Percentiles rank a stretch among this genome's conserved stretches.
These are phyloP conservation scores for Akebia trifoliata DNA, from an alignment of 164 flowering plant species.

Conservation along the genomic window DNA sequence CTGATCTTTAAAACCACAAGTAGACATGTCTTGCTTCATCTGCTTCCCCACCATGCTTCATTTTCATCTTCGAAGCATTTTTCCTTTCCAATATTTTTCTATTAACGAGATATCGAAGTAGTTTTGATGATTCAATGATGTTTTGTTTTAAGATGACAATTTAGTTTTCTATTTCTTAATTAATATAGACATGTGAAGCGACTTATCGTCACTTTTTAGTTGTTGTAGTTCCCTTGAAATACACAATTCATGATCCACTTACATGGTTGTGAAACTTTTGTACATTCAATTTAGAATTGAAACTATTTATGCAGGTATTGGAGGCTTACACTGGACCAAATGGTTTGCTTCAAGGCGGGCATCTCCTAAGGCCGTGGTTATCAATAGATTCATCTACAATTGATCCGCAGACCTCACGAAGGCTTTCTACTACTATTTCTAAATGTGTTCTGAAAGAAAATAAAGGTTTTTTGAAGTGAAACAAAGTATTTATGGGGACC, in stretches of 20 bases:
- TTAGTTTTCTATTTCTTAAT: too few relatives aligned
- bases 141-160: too few relatives aligned
- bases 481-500: neutral
- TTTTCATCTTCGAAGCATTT: too few relatives aligned
- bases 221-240: neutral
- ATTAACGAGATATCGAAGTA: too few relatives aligned
- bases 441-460: conserved; percentile 45
- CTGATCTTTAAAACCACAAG: too few relatives aligned
- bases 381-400: conserved; percentile 91
- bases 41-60: too few relatives aligned
- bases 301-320: conserved; percentile 53
- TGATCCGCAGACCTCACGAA: conserved; percentile 89
- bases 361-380: conserved; percentile 52
- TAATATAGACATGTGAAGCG: too few relatives aligned
- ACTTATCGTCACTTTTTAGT: neutral
- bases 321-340: conserved; percentile 77
- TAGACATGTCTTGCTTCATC: too few relatives aligned
- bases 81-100: too few relatives aligned
- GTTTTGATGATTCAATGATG: too few relatives aligned
- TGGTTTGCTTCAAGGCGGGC: conserved; percentile 61
- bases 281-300: neutral
- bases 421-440: conserved; percentile 51
- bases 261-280: neutral
- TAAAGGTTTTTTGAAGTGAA: conserved; percentile 38
- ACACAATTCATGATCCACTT: neutral